Evolutionary conservation across 2,329 filamentous ascomycete genomes (phyloP).

Genomic region (Pseudogymnoascus pannorum): DNA sequence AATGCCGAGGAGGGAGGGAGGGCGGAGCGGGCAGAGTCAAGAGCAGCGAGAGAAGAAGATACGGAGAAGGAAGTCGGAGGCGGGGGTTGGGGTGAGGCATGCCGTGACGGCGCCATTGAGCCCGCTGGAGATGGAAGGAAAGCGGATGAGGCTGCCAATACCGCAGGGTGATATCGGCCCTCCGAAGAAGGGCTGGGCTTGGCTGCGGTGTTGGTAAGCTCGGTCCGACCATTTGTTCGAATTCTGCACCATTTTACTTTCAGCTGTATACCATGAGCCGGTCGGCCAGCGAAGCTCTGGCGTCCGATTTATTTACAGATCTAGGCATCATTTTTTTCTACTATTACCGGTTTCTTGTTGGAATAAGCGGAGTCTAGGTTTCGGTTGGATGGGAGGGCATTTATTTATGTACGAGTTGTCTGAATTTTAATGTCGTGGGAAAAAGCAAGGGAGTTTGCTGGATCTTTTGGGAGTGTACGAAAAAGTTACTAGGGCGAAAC

Average conservation of each 20-base stretch:
- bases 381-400: not conserved
- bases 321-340: not conserved
- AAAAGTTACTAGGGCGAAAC: not conserved
- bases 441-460: not conserved
- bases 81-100: constrained; percentile 20
- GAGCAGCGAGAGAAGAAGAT: constrained; percentile 8
- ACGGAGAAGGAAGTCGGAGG: constrained; percentile 9
- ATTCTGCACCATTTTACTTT: constrained; percentile 3
- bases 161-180: not conserved
- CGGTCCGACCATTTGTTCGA: too few relatives aligned
- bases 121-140: constrained; percentile 24
- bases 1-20: constrained; percentile 4
- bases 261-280: not conserved
- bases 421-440: not conserved
- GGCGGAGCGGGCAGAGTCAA: constrained; percentile 9
- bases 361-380: not conserved
- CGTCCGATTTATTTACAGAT: not conserved
- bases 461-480: not conserved
- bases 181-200: not conserved
- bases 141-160: not conserved
- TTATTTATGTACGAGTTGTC: not conserved
- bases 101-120: constrained; percentile 26
- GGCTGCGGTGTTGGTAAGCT: constrained; percentile 13
- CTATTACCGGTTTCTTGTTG: not conserved
- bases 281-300: not conserved